Evolutionary conservation across 2,329 filamentous ascomycete genomes (phyloP).

Genomic region (Aspergillus uvarum): DNA sequence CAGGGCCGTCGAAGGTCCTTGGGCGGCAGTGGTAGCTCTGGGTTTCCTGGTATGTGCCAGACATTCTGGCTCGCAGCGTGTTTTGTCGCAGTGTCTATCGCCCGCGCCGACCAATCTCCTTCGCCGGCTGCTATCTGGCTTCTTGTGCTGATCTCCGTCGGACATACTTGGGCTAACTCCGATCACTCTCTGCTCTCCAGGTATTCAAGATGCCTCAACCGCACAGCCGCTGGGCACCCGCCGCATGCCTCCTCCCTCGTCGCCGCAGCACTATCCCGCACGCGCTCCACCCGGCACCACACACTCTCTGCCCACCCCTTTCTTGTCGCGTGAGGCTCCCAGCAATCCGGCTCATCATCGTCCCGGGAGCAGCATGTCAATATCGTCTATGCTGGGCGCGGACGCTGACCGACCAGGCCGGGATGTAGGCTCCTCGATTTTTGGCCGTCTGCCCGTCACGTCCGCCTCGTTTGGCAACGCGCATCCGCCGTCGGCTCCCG

Average conservation of each 20-base stretch:
- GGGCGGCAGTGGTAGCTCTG: conserved; percentile 38
- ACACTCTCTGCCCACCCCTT: conserved; percentile 40
- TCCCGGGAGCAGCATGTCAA: conserved; percentile 67
- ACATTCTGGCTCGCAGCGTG: conserved; percentile 5
- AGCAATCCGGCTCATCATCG: conserved; percentile 54
- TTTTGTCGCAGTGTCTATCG: background rate
- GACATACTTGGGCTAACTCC: conserved; percentile 14
- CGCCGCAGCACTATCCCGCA: conserved; percentile 49
- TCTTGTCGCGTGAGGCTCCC: conserved; percentile 56
- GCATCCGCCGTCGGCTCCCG: conserved; percentile 33
- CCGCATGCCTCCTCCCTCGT: conserved; percentile 54
- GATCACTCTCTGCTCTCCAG: conserved; percentile 16
- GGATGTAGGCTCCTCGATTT: conserved; percentile 48
- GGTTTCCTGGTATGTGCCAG: conserved; percentile 39
- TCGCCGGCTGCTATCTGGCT: background rate
- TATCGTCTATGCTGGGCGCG: conserved; percentile 68
- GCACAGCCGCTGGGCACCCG: conserved; percentile 39
- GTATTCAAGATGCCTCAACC: conserved; percentile 33
- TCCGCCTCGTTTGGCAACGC: conserved; percentile 34
- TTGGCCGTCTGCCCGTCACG: conserved; percentile 47
- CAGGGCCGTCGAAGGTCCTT: conserved; percentile 36
- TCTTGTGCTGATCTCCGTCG: background rate
- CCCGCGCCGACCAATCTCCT: background rate
- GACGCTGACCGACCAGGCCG: conserved; percentile 50
- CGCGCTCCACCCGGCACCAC: conserved; percentile 42